Percentiles rank a stretch among this genome's conserved stretches.
phyloP scores from a whole-genome alignment of 805 yeast species.

The Pichia paraexigua region DNA sequence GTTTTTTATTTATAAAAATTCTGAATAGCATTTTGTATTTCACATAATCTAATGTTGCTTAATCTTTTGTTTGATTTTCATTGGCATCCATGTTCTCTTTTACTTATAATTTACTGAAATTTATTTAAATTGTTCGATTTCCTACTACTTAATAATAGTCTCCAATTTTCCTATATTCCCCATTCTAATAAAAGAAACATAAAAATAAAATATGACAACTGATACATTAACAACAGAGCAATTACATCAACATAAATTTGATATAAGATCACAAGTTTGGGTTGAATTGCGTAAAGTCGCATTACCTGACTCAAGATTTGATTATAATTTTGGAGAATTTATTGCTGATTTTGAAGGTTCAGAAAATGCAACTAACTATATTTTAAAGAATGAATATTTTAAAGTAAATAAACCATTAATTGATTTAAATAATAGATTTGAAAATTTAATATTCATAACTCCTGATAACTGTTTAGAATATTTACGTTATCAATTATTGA shows the following conservation, averaged over 20 bases:
- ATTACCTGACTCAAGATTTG: constrained; percentile 25
- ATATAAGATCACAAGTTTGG: constrained; percentile 24
- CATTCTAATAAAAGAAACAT: neutral
- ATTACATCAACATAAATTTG: constrained; percentile 18
- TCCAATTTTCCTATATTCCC: too few species aligned
- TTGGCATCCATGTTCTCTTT: too few species aligned
- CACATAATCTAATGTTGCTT: too few species aligned
- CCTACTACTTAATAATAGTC: too few species aligned
- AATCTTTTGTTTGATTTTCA: too few species aligned
- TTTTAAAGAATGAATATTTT: constrained; percentile 7
- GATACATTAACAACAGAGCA: constrained; percentile 2
- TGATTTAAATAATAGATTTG: neutral
- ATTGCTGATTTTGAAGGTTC: constrained; percentile 28
- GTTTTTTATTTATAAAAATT: too few species aligned
- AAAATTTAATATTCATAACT: constrained; percentile 20
- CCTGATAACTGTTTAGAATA: constrained; percentile 28
- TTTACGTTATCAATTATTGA: constrained; percentile 19
- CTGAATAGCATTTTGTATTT: too few species aligned
- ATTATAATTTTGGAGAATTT: constrained; percentile 26
- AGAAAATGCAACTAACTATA: constrained; percentile 15
- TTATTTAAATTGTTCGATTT: too few species aligned
- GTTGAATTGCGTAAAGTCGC: constrained; percentile 23
- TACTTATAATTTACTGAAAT: too few species aligned
- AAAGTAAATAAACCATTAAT: neutral
- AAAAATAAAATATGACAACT: neutral